Conservation (phyloP, 257 asterid species). For the Solanum ossicruentum region DNA sequence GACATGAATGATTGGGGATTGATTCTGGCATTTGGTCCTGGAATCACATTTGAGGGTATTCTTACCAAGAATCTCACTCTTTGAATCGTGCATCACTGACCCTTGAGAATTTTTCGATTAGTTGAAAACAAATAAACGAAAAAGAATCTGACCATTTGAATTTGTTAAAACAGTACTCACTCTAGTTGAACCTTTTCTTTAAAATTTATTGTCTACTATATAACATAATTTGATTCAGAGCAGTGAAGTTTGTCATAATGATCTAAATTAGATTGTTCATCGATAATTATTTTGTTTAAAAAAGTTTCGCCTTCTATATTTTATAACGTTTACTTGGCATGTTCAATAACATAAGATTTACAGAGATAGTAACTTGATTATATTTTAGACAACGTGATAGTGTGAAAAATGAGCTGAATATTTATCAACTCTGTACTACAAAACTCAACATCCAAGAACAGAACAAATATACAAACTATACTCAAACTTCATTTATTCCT, state of each 20-base stretch:
- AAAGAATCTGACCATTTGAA: conserved; percentile 8
- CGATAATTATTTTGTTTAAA: neutral
- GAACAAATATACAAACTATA: neutral
- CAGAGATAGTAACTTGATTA: neutral
- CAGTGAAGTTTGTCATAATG: neutral
- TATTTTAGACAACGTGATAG: neutral
- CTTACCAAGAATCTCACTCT: conserved; percentile 51
- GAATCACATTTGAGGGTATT: conserved; percentile 91
- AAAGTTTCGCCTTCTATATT: no score
- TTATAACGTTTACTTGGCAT: neutral
- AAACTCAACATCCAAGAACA: neutral
- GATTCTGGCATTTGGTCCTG: conserved; percentile 91
- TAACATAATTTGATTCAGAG: neutral
- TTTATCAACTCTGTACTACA: neutral
- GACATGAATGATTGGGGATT: conserved; percentile 53
- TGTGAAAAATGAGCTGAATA: neutral
- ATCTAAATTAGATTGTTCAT: neutral
- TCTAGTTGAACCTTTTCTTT: neutral
- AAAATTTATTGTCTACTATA: neutral
- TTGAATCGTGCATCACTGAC: neutral
- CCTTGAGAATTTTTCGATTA: neutral
- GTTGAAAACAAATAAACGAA: neutral
- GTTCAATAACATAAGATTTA: neutral
- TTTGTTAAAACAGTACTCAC: neutral
- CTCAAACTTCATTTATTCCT: neutral